These are phyloP conservation scores for Coffea eugenioides DNA, from an alignment of 257 asterid genomes.

Conservation along the genomic window DNA sequence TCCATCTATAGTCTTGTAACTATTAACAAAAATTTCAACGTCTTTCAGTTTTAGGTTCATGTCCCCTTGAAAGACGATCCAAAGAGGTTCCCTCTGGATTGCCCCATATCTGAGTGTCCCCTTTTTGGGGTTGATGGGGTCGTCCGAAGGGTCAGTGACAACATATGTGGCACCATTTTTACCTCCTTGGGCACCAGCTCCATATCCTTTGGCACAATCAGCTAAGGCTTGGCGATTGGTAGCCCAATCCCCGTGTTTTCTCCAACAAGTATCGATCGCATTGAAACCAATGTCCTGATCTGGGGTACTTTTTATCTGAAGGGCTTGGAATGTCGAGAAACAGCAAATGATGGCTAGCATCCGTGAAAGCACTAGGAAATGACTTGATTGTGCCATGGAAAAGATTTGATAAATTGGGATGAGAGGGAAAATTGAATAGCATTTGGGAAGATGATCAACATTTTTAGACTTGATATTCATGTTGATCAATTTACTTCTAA, in stretches of 20 bases:
- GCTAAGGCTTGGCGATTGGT: conserved; percentile 17
- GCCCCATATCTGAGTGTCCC: conserved; percentile 23
- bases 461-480: not conserved
- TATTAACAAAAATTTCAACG: conserved; percentile 7
- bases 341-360: too few relatives aligned
- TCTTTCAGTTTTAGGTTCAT: conserved; percentile 6
- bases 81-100: conserved; percentile 11
- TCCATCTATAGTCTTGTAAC: conserved; percentile 25
- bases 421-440: too few relatives aligned
- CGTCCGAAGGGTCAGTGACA: conserved; percentile 22
- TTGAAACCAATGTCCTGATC: not conserved
- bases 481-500: not conserved
- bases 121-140: conserved; percentile 18
- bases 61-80: conserved; percentile 17
- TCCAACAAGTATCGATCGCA: conserved; percentile 20
- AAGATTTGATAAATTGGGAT: too few relatives aligned
- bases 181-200: conserved; percentile 18
- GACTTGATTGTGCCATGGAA: too few relatives aligned
- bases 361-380: too few relatives aligned
- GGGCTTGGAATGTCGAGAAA: too few relatives aligned
- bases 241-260: conserved; percentile 1
- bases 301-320: too few relatives aligned
- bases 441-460: too few relatives aligned
- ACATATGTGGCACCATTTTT: conserved; percentile 18
- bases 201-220: conserved; percentile 18